Base-by-base conservation (phyloP, 2,329 filamentous ascomycete species). In the Venturia asperata region DNA sequence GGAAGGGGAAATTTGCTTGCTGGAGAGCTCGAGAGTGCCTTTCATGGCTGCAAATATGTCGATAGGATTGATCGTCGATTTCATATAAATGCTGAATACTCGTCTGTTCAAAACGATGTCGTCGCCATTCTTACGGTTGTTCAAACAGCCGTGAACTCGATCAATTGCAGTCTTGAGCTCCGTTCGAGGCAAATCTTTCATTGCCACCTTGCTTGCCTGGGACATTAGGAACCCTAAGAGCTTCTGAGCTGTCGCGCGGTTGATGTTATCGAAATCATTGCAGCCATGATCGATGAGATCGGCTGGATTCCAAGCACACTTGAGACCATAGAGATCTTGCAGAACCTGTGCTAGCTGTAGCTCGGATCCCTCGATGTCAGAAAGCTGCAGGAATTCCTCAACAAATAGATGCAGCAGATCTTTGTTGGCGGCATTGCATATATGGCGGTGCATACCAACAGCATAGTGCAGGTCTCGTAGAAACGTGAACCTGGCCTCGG, bases 161-260 rank as follows among this genome's bases (percentile, higher is more conserved):
- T 99, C 94, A 66, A 99, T 94, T 0, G 92, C 91, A 19, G 83
- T 85, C 74, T 93, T 95, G 64, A 99, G 80, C 65, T 97, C 91
- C 19, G 92, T 94, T 74, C 96, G 97, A 19, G 92, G 85, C 21
- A 97, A 78, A 69, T 97, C 94, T 71, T 93, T 96, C 79, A 96
- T 89, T 27, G 90, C 87, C 80, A 97, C 88, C 67, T 89, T 87
- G 62, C 88, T 87, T 1, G 91, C 91, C 66, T 97, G 86, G 43
- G 85, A 80, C 72, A 95, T 88, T 45, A 97, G 85, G 71, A 92
- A 90, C 67, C 96, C 90, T 13, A 96, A 85, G 61, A 97, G 83
- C 68, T 89, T 86, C 71, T 92, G 82, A 0, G 92, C 92, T 66
- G 91, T 91, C 45, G 86, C 83, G 70, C 87, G 88, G 73, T 96